Base-by-base conservation (phyloP, 2,329 filamentous ascomycete genomes). In the Pseudopyrenochaeta lycopersici region DNA sequence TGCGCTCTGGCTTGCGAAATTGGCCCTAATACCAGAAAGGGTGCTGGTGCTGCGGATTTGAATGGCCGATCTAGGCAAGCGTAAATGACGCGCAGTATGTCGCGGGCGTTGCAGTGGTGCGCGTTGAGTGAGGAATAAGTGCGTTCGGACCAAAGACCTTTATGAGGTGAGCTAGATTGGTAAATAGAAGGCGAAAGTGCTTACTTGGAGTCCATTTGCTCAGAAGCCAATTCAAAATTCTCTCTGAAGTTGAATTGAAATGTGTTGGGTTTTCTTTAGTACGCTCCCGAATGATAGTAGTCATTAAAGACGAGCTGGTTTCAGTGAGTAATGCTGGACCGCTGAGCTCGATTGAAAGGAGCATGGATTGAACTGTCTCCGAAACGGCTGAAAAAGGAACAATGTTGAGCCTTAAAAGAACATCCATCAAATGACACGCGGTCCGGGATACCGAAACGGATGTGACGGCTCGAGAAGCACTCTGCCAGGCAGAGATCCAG, bases 311-410 rank as follows among this genome's bases (percentile, higher is more conserved):
- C 15, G 94, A 79, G 2, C 91, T 90, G 1, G 92, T 87, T 71
- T 98, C 95, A n/a, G 88, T 88, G 15, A 97, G 78, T 17, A 87
- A 73, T 1, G 87, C 86, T 7, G 95, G 94, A 0, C 93, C 93
- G 70, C 89, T 94, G 31, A 94, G 81, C 66, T 96, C 93, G 40
- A 91, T 87, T 18, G 89, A 89, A 4, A 87, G 85, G 10, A 96
- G 81, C 53, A 96, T 89, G 48, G 83, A 84, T 63, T 90, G 89
- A 44, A 91, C 80, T 23, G 89, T 87, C 52, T 91, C 87, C 2
- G 86, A 85, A 14, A 93, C 80, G 23, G 84, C 80, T 40, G 88
- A 82, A 63, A 90, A 90, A 0, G 86, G 80, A 10, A 97, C 73
- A n/a, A 96, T 74, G 3, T 85, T 80, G 36, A 82, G 79, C 49